Evolutionary conservation across 495 filamentous ascomycete species (phyloP).

Genomic region (Penicillium odoratum): DNA sequence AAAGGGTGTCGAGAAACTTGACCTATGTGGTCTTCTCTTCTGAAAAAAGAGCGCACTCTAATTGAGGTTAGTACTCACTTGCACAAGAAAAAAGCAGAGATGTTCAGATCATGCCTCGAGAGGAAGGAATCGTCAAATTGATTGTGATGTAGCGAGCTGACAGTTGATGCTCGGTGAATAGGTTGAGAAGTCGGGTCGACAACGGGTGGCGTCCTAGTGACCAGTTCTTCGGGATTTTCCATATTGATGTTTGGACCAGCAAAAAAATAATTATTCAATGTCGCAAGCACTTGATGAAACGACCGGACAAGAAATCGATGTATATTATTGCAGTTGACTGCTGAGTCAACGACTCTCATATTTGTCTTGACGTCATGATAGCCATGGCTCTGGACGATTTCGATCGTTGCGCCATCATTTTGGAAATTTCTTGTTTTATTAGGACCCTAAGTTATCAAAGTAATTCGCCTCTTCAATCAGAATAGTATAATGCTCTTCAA

Average conservation of each 20-base stretch:
- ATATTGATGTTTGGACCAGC: not conserved
- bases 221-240: not conserved
- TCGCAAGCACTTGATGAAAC: too few relatives aligned
- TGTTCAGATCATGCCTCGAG: not conserved
- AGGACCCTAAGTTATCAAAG: too few relatives aligned
- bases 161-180: constrained; percentile 2
- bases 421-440: too few relatives aligned
- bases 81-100: too few relatives aligned
- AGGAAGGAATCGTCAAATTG: constrained; percentile 1
- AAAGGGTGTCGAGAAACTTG: not conserved
- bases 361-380: not conserved
- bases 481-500: too few relatives aligned
- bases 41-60: constrained; percentile 1
- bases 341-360: not conserved
- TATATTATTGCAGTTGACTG: not conserved
- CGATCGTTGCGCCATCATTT: too few relatives aligned
- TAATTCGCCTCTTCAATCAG: too few relatives aligned
- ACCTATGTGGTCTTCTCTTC: not conserved
- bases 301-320: not conserved
- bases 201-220: not conserved
- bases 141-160: constrained; percentile 4
- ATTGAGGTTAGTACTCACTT: not conserved
- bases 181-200: not conserved
- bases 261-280: not conserved
- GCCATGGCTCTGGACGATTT: too few relatives aligned